These are phyloP conservation scores for Pseudozyma flocculosa DNA, from an alignment of 1,284 basidiomycete genomes.

Conservation along the genomic window DNA sequence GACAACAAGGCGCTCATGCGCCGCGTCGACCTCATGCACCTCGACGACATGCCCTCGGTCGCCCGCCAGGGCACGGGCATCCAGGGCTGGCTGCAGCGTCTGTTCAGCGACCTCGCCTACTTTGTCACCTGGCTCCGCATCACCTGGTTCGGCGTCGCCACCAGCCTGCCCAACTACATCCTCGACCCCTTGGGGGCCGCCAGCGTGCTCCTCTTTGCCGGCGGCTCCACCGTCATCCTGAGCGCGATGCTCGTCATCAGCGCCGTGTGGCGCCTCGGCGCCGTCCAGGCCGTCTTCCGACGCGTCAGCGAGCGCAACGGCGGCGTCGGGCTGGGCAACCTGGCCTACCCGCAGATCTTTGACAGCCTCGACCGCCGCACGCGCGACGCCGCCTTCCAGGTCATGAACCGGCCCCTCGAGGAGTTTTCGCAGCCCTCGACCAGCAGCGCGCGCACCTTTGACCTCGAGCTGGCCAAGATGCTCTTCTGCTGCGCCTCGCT, in stretches of 20 bases:
- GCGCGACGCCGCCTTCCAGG: constrained; percentile 41
- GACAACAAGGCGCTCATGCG: too few relatives aligned
- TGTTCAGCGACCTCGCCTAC: constrained; percentile 17
- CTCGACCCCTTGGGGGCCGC: constrained; percentile 18
- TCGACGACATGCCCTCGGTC: constrained; percentile 8
- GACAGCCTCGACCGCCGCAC: constrained; percentile 45
- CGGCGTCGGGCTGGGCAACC: constrained; percentile 20
- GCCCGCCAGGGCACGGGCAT: constrained; percentile 12
- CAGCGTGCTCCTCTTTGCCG: constrained; percentile 12
- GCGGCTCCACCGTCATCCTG: constrained; percentile 13
- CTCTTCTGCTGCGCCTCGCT: constrained; percentile 30
- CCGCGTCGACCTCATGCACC: constrained; percentile 6
- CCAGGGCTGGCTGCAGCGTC: constrained; percentile 10
- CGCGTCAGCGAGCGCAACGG: constrained; percentile 5
- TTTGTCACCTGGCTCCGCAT: constrained; percentile 16
- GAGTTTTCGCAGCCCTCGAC: constrained; percentile 13
- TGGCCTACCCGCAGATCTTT: constrained; percentile 57
- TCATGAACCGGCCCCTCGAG: constrained; percentile 30
- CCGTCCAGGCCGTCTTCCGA: constrained; percentile 16
- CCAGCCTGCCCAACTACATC: constrained; percentile 18
- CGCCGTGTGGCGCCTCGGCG: constrained; percentile 18
- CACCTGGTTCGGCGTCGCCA: constrained; percentile 21
- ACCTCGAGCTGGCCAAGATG: constrained; percentile 32
- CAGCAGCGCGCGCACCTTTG: constrained; percentile 32
- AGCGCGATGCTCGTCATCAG: constrained; percentile 11